These are phyloP conservation scores for Chytriomyces confervae DNA, from an alignment of 192 early-diverging fungal genomes.

Conservation along the genomic window DNA sequence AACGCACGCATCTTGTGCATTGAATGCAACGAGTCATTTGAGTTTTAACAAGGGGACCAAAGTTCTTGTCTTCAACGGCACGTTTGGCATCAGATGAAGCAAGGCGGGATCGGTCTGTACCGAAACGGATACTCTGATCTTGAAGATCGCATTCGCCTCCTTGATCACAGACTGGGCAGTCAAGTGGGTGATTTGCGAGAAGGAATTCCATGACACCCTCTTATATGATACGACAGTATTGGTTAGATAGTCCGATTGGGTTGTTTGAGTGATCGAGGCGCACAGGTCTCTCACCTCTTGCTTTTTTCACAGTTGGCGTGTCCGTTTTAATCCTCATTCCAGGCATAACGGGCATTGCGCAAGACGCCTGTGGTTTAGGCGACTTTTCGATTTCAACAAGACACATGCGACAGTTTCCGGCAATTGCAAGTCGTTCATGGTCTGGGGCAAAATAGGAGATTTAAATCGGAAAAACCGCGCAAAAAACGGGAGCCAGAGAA, in stretches of 20 bases:
- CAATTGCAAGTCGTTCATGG: slow-evolving; percentile 92
- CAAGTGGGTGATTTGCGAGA: slow-evolving; percentile 96
- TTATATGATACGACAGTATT: neutral
- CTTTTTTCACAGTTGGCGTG: slow-evolving; percentile 93
- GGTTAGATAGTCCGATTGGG: neutral
- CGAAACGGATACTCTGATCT: slow-evolving; percentile 97
- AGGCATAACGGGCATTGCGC: slow-evolving; percentile 95
- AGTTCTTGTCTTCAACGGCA: slow-evolving; percentile 95
- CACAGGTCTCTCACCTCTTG: slow-evolving; percentile 55
- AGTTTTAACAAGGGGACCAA: slow-evolving; percentile 95
- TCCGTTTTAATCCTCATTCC: slow-evolving; percentile 98
- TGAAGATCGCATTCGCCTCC: slow-evolving; percentile 99
- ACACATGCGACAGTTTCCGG: slow-evolving; percentile 99
- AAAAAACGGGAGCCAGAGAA: slow-evolving; percentile 24
- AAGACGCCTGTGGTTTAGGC: slow-evolving; percentile 96
- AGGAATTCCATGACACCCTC: slow-evolving; percentile 79
- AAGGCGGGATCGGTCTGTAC: slow-evolving; percentile 91
- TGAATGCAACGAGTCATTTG: slow-evolving; percentile 99
- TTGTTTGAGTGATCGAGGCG: neutral
- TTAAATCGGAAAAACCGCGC: neutral
- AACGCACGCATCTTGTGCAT: slow-evolving; percentile 98
- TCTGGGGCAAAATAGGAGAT: slow-evolving; percentile 22
- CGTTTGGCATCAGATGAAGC: slow-evolving; percentile 85
- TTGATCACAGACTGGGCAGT: slow-evolving; percentile 99
- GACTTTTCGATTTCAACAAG: slow-evolving; percentile 96